phyloP scores from a whole-genome alignment of 73 alveolate species.

The Symbiodinium pilosum region DNA sequence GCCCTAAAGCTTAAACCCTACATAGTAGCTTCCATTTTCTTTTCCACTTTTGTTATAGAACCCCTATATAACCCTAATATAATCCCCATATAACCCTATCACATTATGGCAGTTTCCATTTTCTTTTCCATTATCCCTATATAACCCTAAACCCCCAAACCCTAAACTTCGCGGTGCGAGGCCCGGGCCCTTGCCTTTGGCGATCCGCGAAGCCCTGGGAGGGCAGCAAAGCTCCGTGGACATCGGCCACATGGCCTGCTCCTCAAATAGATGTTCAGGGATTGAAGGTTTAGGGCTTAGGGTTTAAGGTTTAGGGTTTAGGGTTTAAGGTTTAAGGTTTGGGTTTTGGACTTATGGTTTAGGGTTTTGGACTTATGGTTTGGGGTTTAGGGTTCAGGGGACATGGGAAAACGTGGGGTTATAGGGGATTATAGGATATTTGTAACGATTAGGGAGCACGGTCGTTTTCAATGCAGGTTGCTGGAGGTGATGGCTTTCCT shows the following conservation, averaged over 20 bases:
- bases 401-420: no score
- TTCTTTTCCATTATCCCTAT: background rate
- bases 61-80: no score
- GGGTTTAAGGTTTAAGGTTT: background rate
- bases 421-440: no score
- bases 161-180: background rate
- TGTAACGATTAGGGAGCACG: no score
- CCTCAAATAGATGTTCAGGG: background rate
- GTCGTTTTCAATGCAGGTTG: no score
- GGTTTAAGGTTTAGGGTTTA: background rate
- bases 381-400: no score
- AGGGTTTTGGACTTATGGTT: no score
- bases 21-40: no score
- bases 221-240: constrained; percentile 42
- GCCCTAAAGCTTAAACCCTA: no score
- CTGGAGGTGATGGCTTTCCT: no score
- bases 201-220: constrained; percentile 56
- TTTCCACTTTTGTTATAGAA: background rate
- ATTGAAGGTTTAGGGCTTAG: background rate
- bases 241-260: constrained; percentile 36
- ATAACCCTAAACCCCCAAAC: background rate
- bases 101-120: background rate
- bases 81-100: background rate
- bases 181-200: constrained; percentile 58
- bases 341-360: background rate